phyloP scores from a whole-genome alignment of 768 basidiomycete species.

The Daedaleopsis sinensis region DNA sequence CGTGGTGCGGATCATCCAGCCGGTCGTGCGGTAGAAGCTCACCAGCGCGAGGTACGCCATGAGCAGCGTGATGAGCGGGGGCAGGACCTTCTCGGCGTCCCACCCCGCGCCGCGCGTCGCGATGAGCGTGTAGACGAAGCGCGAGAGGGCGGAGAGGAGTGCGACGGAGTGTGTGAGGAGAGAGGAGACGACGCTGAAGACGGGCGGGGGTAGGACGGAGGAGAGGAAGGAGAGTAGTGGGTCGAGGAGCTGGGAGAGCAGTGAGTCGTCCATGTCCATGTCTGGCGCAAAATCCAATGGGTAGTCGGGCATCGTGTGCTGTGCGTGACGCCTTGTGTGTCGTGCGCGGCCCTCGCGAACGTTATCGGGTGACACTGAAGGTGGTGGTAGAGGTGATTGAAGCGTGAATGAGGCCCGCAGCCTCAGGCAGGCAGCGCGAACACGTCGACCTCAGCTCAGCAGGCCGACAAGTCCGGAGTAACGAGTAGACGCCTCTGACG shows the following conservation, averaged over 20 bases:
- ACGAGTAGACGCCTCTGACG: too few species aligned
- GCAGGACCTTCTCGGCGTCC: slow-evolving; percentile 68
- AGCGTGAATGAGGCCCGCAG: too few species aligned
- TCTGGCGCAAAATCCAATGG: neutral
- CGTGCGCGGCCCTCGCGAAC: neutral
- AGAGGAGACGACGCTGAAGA: slow-evolving; percentile 54
- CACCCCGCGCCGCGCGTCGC: slow-evolving; percentile 52
- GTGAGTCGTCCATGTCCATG: slow-evolving; percentile 7
- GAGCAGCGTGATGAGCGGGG: slow-evolving; percentile 73
- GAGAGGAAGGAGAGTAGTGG: slow-evolving; percentile 57
- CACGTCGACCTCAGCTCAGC: too few species aligned
- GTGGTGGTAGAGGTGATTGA: too few species aligned
- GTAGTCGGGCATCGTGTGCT: slow-evolving; percentile 1
- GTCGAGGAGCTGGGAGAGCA: slow-evolving; percentile 41
- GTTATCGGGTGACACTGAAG: too few species aligned
- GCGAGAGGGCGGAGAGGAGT: slow-evolving; percentile 50
- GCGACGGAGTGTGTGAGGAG: slow-evolving; percentile 56
- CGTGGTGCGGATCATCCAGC: slow-evolving; percentile 67
- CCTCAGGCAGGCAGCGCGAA: too few species aligned
- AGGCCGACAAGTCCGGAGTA: too few species aligned
- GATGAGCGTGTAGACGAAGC: slow-evolving; percentile 47
- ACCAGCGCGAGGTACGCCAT: slow-evolving; percentile 77
- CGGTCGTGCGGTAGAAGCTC: slow-evolving; percentile 78
- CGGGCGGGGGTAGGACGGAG: slow-evolving; percentile 55
- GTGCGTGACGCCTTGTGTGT: neutral